These are phyloP conservation scores for Magnolia changhungtana DNA, from an alignment of 164 flowering plant genomes.

Conservation along the genomic window DNA sequence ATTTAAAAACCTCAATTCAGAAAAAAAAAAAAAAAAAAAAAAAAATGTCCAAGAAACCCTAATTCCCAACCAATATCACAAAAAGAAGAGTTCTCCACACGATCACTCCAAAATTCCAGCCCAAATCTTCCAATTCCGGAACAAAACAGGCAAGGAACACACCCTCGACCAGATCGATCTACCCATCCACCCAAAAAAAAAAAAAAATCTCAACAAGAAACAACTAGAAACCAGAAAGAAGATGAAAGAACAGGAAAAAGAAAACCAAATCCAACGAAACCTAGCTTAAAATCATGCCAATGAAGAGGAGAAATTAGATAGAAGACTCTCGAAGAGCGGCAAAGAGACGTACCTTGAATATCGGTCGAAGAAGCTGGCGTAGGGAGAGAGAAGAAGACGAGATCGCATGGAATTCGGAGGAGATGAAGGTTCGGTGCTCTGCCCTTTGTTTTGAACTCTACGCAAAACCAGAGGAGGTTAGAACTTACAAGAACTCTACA, in stretches of 20 bases:
- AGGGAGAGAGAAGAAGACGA: background rate
- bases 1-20: too few species aligned
- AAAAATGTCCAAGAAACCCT: too few species aligned
- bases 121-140: too few species aligned
- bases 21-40: too few species aligned
- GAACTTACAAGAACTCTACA: background rate
- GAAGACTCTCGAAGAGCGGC: background rate
- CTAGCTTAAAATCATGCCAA: slow-evolving; percentile 2
- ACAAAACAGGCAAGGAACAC: too few species aligned
- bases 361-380: background rate
- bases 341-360: too few species aligned
- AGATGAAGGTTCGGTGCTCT: background rate
- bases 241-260: background rate
- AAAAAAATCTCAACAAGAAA: too few species aligned
- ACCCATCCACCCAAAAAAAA: too few species aligned
- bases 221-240: background rate
- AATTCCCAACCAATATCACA: too few species aligned
- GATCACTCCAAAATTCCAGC: too few species aligned
- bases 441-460: background rate
- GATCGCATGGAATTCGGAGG: background rate
- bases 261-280: background rate
- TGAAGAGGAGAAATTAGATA: background rate
- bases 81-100: too few species aligned
- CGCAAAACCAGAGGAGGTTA: background rate
- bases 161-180: too few species aligned